phyloP scores from a whole-genome alignment of 2,329 filamentous ascomycete genomes.

The Alternaria triticina region DNA sequence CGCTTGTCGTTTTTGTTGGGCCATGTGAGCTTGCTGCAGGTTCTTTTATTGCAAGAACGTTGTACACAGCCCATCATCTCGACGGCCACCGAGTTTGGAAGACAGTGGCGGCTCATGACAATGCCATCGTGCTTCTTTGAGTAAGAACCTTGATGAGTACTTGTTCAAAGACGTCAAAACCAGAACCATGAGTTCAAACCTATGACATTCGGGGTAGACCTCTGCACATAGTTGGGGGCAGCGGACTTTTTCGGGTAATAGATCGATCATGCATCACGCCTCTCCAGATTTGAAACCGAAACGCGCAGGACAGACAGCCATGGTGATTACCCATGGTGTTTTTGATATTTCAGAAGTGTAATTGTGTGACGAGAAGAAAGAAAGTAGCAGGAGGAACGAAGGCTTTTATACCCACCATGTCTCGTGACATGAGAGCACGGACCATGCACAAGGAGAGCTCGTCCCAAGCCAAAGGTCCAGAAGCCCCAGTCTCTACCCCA shows the following conservation, averaged over 20 bases:
- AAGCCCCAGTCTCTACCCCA: neutral
- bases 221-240: neutral
- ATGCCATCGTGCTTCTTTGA: neutral
- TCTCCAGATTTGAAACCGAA: neutral
- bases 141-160: neutral
- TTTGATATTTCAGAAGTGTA: neutral
- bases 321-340: too few species aligned
- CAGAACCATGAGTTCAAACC: neutral
- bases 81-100: neutral
- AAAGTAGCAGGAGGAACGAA: neutral
- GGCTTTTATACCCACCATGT: neutral
- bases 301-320: neutral
- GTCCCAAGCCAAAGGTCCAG: neutral
- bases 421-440: neutral
- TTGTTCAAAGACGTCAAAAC: neutral
- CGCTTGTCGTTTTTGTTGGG: fast-evolving
- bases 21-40: neutral
- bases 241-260: neutral
- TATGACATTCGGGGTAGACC: neutral
- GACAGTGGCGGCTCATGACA: neutral
- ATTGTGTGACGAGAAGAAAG: neutral
- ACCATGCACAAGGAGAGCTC: neutral
- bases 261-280: neutral
- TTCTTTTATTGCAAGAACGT: neutral
- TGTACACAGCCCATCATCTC: neutral